Evolutionary conservation across 2,329 filamentous ascomycete genomes (phyloP).

Genomic region (Aspergillus hortae): DNA sequence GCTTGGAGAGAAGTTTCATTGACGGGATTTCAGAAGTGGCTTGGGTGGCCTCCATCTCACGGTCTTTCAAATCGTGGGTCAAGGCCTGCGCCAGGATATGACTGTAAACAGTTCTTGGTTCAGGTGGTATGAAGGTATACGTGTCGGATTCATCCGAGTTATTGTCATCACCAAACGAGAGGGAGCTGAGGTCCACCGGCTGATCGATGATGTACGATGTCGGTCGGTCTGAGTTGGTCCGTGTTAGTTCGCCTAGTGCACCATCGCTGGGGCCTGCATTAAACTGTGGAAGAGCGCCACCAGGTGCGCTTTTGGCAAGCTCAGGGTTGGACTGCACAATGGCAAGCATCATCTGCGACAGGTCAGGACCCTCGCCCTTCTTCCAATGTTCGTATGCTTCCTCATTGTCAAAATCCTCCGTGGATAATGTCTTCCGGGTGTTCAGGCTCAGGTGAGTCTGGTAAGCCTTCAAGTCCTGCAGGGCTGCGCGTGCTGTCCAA

Average conservation of each 20-base stretch:
- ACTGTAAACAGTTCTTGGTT: conserved; percentile 78
- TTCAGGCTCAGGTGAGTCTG: conserved; percentile 82
- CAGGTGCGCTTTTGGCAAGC: conserved; percentile 71
- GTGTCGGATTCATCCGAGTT: conserved; percentile 49
- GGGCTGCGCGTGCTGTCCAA: conserved; percentile 89
- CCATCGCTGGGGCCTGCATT: conserved; percentile 41
- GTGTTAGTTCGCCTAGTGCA: conserved; percentile 42
- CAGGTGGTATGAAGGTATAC: conserved; percentile 86
- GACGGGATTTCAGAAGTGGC: conserved; percentile 47
- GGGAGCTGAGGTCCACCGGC: conserved; percentile 55
- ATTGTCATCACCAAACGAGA: conserved; percentile 56
- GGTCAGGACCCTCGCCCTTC: conserved; percentile 77
- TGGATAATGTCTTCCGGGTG: conserved; percentile 70
- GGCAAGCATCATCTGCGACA: conserved; percentile 90
- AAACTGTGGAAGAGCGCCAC: conserved; percentile 56
- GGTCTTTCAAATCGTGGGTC: conserved; percentile 56
- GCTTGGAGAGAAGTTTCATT: conserved; percentile 63
- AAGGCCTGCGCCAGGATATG: conserved; percentile 76
- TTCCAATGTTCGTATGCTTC: conserved; percentile 89
- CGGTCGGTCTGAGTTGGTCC: conserved; percentile 44
- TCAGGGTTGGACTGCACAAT: conserved; percentile 84
- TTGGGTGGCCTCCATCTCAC: conserved; percentile 49
- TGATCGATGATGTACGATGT: conserved; percentile 62
- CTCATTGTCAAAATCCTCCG: conserved; percentile 84
- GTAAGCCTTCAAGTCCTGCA: conserved; percentile 90